Conservation (phyloP, 148 eudicot genomes). For the Bassia scoparia region DNA sequence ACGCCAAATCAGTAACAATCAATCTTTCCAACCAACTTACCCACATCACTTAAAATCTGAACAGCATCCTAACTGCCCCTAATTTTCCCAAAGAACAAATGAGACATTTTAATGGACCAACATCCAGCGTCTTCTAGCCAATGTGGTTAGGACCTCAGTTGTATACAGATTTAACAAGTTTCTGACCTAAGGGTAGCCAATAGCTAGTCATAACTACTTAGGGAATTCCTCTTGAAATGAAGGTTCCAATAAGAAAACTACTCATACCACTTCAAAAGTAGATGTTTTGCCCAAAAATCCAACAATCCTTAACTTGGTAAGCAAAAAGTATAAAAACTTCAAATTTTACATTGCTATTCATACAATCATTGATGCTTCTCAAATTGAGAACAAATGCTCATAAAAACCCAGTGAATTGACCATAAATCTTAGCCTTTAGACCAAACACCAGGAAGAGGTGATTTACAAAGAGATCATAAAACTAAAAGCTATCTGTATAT, state of each 20-base stretch:
- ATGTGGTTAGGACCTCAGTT: not conserved
- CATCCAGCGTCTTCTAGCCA: no score
- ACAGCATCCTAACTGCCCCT: no score
- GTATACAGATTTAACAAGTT: not conserved
- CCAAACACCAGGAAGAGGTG: conserved; percentile 1
- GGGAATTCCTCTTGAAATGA: not conserved
- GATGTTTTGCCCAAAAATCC: no score
- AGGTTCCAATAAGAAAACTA: not conserved
- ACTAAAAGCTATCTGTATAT: no score
- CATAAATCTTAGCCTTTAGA: not conserved
- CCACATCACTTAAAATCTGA: no score
- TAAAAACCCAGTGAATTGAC: not conserved
- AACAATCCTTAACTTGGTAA: not conserved
- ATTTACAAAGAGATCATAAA: no score
- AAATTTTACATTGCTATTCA: not conserved
- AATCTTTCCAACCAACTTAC: no score
- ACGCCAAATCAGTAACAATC: no score
- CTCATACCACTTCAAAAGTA: not conserved
- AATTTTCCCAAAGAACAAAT: not conserved
- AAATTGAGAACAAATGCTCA: not conserved
- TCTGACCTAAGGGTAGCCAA: no score
- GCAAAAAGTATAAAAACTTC: not conserved
- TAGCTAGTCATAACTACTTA: no score
- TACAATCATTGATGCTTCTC: not conserved
- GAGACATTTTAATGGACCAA: no score